Conservation (phyloP, 1,284 basidiomycete genomes). For the Papiliotrema terrestris region DNA sequence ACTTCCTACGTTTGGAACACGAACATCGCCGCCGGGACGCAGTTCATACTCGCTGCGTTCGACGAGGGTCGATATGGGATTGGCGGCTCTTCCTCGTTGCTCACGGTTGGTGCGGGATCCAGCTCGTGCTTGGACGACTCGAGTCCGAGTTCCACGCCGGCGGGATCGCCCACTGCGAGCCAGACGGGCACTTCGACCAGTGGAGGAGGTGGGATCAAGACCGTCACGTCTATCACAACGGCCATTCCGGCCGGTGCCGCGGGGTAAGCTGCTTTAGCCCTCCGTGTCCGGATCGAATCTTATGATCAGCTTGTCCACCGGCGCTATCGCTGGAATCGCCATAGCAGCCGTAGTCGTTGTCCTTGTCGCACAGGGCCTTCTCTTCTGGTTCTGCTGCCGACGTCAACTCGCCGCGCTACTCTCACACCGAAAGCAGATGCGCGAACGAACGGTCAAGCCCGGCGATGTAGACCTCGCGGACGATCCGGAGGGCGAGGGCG, state of each 20-base stretch:
- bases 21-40: constrained; percentile 31
- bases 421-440: constrained; percentile 29
- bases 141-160: constrained; percentile 32
- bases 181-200: constrained; percentile 9
- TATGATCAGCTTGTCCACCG: constrained; percentile 22
- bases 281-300: not conserved
- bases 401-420: constrained; percentile 27
- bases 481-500: constrained; percentile 4
- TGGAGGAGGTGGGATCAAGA: constrained; percentile 26
- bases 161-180: constrained; percentile 14
- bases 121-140: constrained; percentile 25
- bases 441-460: constrained; percentile 20
- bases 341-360: constrained; percentile 31
- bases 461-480: constrained; percentile 32
- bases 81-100: constrained; percentile 33
- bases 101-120: constrained; percentile 21
- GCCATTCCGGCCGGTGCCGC: constrained; percentile 16
- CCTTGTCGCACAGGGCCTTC: constrained; percentile 24
- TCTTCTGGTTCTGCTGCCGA: constrained; percentile 43
- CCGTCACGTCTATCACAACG: constrained; percentile 33
- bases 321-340: constrained; percentile 41
- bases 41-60: constrained; percentile 37
- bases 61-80: constrained; percentile 19
- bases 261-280: constrained; percentile 12
- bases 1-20: constrained; percentile 27